Conservation (phyloP, 2,329 filamentous ascomycete genomes). For the Calonectria montana region DNA sequence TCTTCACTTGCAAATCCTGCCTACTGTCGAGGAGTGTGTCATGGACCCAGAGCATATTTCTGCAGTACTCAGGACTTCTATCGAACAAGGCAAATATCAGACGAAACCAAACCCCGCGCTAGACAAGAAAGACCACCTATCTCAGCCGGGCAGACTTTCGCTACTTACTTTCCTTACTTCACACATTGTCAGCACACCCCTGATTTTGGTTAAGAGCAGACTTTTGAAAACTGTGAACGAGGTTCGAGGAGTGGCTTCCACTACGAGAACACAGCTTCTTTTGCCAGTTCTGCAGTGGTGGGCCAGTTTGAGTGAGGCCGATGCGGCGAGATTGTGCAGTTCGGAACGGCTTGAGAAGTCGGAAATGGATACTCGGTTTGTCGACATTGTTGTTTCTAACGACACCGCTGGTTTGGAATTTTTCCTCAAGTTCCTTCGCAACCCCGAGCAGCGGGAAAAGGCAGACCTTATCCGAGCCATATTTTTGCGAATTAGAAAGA, state of each 20-base stretch:
- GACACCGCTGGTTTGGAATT: slow-evolving; percentile 63
- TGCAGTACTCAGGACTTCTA: slow-evolving; percentile 63
- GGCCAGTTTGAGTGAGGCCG: slow-evolving; percentile 65
- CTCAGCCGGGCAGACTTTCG: slow-evolving; percentile 71
- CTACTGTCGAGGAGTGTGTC: slow-evolving; percentile 85
- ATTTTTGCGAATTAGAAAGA: slow-evolving; percentile 75
- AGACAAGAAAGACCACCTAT: slow-evolving; percentile 66
- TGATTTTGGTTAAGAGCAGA: slow-evolving; percentile 75
- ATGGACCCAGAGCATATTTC: slow-evolving; percentile 80
- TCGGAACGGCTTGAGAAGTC: slow-evolving; percentile 56
- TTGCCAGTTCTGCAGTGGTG: slow-evolving; percentile 80
- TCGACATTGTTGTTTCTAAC: slow-evolving; percentile 65
- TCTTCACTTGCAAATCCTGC: slow-evolving; percentile 75
- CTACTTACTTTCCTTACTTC: slow-evolving; percentile 79
- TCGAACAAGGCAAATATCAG: slow-evolving; percentile 55
- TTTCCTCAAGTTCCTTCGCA: slow-evolving; percentile 60
- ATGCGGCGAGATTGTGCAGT: slow-evolving; percentile 58
- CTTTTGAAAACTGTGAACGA: slow-evolving; percentile 79
- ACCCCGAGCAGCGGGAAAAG: slow-evolving; percentile 51
- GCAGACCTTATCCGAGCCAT: slow-evolving; percentile 70
- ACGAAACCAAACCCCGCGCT: slow-evolving; percentile 47
- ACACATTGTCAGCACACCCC: slow-evolving; percentile 76
- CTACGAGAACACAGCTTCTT: slow-evolving; percentile 78
- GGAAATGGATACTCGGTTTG: slow-evolving; percentile 56
- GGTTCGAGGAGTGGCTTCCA: slow-evolving; percentile 76